A percentile compares a stretch with the other conserved stretches of the same genome.
Evolutionary conservation across 192 early-diverging fungal species (phyloP).

Genomic region (Gonapodya sp.): DNA sequence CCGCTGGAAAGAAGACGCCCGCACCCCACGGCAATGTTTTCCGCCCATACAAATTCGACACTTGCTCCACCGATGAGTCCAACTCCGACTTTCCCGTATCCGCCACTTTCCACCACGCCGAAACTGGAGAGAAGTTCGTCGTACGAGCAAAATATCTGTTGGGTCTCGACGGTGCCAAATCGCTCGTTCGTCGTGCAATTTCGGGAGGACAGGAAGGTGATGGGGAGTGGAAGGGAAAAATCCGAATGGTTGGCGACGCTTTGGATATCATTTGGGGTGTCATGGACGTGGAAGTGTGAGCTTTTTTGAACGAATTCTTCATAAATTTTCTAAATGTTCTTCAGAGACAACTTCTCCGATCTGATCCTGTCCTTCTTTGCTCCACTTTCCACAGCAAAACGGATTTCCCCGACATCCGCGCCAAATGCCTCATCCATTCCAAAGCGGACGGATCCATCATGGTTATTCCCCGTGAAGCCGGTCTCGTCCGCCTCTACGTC

Average conservation of each 20-base stretch:
- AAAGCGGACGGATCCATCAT: not conserved
- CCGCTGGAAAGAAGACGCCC: not conserved
- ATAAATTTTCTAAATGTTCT: too few species aligned
- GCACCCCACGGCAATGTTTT: conserved; percentile 1
- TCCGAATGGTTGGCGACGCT: not conserved
- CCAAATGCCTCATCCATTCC: not conserved
- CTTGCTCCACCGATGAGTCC: not conserved
- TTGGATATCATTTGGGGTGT: not conserved
- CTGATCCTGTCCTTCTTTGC: too few species aligned
- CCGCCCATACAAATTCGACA: conserved; percentile 1
- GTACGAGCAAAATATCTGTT: not conserved
- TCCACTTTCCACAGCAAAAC: not conserved
- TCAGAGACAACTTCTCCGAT: too few species aligned
- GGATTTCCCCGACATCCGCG: not conserved
- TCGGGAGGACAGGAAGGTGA: not conserved
- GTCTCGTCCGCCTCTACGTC: not conserved
- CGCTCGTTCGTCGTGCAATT: not conserved
- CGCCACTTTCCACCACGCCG: not conserved
- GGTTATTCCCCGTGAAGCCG: not conserved
- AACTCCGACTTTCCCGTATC: not conserved
- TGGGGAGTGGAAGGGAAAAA: conserved; percentile 1
- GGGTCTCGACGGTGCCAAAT: not conserved
- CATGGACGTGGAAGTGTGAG: not conserved
- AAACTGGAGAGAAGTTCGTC: not conserved
- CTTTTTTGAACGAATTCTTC: too few species aligned